Base-by-base conservation (phyloP, 2,329 filamentous ascomycete genomes). In the Hymenoscyphus albidus region DNA sequence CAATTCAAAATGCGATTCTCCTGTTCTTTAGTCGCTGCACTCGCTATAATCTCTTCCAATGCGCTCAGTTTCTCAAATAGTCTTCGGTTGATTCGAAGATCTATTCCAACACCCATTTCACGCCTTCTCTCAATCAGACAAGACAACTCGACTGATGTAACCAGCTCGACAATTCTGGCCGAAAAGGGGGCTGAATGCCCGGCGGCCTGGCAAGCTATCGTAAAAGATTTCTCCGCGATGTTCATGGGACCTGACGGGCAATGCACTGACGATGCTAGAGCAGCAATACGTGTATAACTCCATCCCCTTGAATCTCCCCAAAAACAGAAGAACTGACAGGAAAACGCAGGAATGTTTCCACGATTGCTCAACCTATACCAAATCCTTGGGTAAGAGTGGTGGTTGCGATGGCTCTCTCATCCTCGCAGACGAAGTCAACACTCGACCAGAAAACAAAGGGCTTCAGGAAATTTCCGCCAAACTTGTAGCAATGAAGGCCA, bases 131-230 rank as follows among this genome's bases (percentile, higher is more conserved):
- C 18, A 9, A 18, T 12, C 9, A 51, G 44, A 27, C 44, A 51
- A 51, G 44, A 51, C 22, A 27, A 51, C 44, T 51, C 35, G 35
- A 7, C 35, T 10, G 35, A 35, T 10, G 9, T 35, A 35, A 35
- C 35, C 6, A 10, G 9, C 35, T 10, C 35, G 35, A 5, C 35
- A 35, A 35, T 7, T 0, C 1, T 7, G 1, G 35, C 39, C 16
- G 22, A 59, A 16, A 42, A 42, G 38, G n/a, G 9, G 27, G 56
- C 4, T 58, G 27, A 32, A 5, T 63, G 62, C 32, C 62, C 85
- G 0, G 85, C 83, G 68, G 86, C 76, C 27, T 65, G 61, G 61
- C 31, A 48, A 16, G 58, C 32, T 42, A 54, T 66, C 39, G 62
- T 67, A 44, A 16, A 59, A 10, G 60, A 67, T 22, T 62, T 27